Evolutionary conservation across 2,329 filamentous ascomycete genomes (phyloP).

Genomic region (Epichloe brachyelytri): DNA sequence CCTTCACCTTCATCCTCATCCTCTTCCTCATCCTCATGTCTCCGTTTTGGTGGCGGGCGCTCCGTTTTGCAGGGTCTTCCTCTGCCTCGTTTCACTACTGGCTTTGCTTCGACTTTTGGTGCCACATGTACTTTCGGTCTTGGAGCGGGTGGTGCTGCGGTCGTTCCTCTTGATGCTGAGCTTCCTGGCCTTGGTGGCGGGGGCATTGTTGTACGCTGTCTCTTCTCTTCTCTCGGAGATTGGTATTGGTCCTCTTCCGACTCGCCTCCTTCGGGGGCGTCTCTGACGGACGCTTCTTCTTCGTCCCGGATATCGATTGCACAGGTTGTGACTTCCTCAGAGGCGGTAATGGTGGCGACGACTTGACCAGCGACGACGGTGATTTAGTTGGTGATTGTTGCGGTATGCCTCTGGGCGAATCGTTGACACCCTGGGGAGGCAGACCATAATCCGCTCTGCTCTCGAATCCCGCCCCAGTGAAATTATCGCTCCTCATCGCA

Average conservation of each 20-base stretch:
- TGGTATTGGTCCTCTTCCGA: conserved; percentile 11
- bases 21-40: conserved; percentile 21
- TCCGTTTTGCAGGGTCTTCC: conserved; percentile 6
- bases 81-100: conserved; percentile 4
- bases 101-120: neutral
- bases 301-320: neutral
- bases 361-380: neutral
- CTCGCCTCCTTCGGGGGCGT: conserved; percentile 8
- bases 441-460: conserved; percentile 7
- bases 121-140: neutral
- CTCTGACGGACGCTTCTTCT: conserved; percentile 1
- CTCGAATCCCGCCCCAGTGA: neutral
- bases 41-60: conserved; percentile 14
- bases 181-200: conserved; percentile 13
- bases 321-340: neutral
- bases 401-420: conserved; percentile 5
- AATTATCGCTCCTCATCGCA: conserved; percentile 14
- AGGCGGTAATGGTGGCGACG: neutral
- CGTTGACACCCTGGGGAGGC: neutral
- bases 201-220: conserved; percentile 13
- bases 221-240: conserved; percentile 13
- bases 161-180: conserved; percentile 13
- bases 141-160: neutral
- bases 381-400: neutral
- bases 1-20: conserved; percentile 18